phyloP scores from a whole-genome alignment of 352 stramenopile genomes.

The Phytophthora quininea region DNA sequence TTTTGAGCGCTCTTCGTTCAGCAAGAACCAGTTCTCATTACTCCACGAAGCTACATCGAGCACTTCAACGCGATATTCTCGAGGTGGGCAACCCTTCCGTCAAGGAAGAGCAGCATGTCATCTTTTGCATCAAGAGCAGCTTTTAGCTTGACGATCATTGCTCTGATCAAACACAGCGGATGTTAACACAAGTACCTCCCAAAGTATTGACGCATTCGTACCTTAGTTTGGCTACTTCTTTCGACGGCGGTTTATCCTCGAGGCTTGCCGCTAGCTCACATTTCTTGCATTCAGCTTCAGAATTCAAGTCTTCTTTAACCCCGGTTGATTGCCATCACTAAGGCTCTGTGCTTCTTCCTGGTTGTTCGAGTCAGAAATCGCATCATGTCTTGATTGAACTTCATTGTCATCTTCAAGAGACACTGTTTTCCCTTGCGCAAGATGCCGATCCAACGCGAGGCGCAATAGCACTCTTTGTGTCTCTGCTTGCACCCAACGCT shows the following conservation, averaged over 20 bases:
- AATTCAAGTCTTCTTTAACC: too few relatives aligned
- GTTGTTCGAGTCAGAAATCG: conserved; percentile 1
- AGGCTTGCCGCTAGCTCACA: background rate
- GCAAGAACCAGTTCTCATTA: too few relatives aligned
- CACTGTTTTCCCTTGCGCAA: conserved; percentile 10
- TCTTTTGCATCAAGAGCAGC: conserved; percentile 63
- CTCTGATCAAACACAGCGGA: conserved; percentile 24
- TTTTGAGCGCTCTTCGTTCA: too few relatives aligned
- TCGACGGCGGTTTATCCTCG: conserved; percentile 1
- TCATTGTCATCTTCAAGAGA: background rate
- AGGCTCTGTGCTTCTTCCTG: background rate
- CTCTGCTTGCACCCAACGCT: conserved; percentile 17
- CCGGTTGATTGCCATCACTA: too few relatives aligned
- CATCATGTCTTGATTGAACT: too few relatives aligned
- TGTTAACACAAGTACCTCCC: too few relatives aligned
- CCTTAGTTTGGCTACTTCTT: conserved; percentile 22
- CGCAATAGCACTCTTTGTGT: conserved; percentile 15
- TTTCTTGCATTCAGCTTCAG: too few relatives aligned
- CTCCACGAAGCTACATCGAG: background rate
- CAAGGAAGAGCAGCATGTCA: conserved; percentile 61
- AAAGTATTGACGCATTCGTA: conserved; percentile 5
- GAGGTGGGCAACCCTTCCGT: conserved; percentile 57
- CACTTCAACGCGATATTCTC: conserved; percentile 25
- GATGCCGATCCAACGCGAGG: conserved; percentile 3
- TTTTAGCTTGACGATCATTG: conserved; percentile 61